A percentile compares a stretch with the other conserved stretches of the same genome.
Evolutionary conservation across 306 rosid genomes (phyloP).

Genomic region (Ammopiptanthus mongolicus): DNA sequence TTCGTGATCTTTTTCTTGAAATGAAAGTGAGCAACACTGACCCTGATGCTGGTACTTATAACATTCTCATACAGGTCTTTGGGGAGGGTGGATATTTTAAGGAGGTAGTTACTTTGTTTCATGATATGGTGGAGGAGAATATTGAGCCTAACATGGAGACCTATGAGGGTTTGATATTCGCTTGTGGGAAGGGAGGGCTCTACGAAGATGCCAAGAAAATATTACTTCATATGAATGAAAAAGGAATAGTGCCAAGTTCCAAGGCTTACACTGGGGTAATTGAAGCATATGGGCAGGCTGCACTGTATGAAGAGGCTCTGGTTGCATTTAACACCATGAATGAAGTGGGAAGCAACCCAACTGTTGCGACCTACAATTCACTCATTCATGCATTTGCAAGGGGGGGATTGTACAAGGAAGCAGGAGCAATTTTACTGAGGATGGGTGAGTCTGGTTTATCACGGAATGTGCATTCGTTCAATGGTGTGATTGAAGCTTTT

Average conservation of each 20-base stretch:
- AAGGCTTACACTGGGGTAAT: conserved; percentile 74
- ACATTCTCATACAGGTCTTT: conserved; percentile 88
- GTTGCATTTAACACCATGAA: conserved; percentile 94
- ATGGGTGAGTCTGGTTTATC: conserved; percentile 58
- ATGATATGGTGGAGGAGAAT: conserved; percentile 92
- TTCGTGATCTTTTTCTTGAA: conserved; percentile 86
- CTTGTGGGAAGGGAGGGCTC: conserved; percentile 97
- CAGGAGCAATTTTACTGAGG: conserved; percentile 50
- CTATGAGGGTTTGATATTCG: conserved; percentile 79
- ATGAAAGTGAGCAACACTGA: conserved; percentile 90
- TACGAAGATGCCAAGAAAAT: conserved; percentile 79
- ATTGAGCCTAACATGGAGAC: conserved; percentile 91
- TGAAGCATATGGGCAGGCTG: conserved; percentile 89
- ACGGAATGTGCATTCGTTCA: conserved; percentile 61
- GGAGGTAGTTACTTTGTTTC: conserved; percentile 96
- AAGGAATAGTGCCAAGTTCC: conserved; percentile 74
- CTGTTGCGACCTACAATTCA: conserved; percentile 70
- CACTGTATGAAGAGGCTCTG: conserved; percentile 83
- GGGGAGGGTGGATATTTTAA: conserved; percentile 96
- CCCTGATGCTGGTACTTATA: conserved; percentile 85
- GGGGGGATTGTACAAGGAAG: conserved; percentile 84
- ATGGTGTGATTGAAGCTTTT: conserved; percentile 75
- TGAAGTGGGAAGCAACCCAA: conserved; percentile 74
- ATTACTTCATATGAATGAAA: conserved; percentile 62
- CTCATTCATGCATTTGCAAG: conserved; percentile 62